phyloP scores from a whole-genome alignment of 768 basidiomycete genomes.

The Tricholoma hemisulphureum region DNA sequence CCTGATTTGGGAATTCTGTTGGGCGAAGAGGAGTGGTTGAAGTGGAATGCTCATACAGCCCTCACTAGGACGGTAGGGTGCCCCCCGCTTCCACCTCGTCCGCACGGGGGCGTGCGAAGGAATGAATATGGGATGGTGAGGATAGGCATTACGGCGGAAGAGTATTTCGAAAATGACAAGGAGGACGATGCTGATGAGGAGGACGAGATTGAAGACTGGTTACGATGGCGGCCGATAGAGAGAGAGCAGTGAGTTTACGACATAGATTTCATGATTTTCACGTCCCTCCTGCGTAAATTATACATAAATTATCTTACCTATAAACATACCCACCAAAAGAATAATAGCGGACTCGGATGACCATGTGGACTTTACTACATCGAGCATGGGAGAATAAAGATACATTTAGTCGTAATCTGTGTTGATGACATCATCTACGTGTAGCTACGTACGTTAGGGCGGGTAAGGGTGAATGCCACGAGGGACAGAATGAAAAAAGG shows the following conservation, averaged over 20 bases:
- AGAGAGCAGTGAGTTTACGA: too few species aligned
- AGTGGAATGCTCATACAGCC: background rate
- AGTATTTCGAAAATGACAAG: background rate
- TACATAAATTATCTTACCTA: too few species aligned
- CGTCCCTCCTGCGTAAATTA: background rate
- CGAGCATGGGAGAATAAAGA: background rate
- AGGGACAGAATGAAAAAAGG: background rate
- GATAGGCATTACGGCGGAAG: background rate
- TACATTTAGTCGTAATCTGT: background rate
- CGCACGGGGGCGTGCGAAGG: background rate
- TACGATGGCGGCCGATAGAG: too few species aligned
- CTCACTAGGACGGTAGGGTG: background rate
- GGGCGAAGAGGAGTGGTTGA: background rate
- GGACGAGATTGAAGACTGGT: background rate
- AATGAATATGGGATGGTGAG: background rate
- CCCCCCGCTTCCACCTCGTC: background rate
- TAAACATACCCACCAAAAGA: too few species aligned
- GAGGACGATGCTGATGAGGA: background rate
- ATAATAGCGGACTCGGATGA: too few species aligned
- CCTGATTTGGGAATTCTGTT: background rate
- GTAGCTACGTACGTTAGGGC: background rate
- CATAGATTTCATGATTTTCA: background rate
- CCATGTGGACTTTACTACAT: too few species aligned
- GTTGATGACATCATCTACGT: background rate
- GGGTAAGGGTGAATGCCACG: background rate